A percentile compares a stretch with the other conserved stretches of the same genome.
phyloP scores from a whole-genome alignment of 768 basidiomycete genomes.

The Trametes villosa region DNA sequence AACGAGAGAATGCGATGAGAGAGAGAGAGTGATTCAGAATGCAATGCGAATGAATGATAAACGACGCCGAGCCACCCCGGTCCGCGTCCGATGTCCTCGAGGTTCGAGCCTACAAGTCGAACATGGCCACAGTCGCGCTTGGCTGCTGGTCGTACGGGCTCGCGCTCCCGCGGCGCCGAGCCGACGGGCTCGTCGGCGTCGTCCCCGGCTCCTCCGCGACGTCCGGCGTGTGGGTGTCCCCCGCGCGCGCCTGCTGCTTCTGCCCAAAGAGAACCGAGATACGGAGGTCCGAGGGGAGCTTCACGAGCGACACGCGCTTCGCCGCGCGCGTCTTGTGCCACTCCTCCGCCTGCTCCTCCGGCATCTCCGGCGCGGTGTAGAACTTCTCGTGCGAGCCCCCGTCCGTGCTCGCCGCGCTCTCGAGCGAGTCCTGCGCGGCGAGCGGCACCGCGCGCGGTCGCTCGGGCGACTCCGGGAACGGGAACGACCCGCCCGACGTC shows the following conservation, averaged over 20 bases:
- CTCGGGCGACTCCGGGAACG: constrained; percentile 18
- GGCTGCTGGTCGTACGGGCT: constrained; percentile 24
- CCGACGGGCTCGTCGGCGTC: constrained; percentile 13
- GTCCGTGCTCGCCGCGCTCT: constrained; percentile 23
- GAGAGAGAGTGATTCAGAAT: background rate
- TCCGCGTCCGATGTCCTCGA: background rate
- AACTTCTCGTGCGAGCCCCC: constrained; percentile 47
- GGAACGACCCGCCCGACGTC: constrained; percentile 13
- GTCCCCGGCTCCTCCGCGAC: constrained; percentile 5
- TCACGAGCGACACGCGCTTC: constrained; percentile 82
- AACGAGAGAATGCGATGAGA: background rate
- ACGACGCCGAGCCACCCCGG: background rate
- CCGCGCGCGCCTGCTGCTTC: constrained; percentile 30
- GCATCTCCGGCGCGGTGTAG: constrained; percentile 49
- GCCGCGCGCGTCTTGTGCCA: constrained; percentile 88
- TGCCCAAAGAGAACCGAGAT: constrained; percentile 35
- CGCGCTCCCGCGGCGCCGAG: constrained; percentile 15
- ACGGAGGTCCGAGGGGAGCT: constrained; percentile 61
- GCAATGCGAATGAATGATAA: background rate
- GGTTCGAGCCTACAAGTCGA: constrained; percentile 21
- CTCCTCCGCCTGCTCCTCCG: constrained; percentile 79
- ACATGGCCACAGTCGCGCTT: constrained; percentile 25
- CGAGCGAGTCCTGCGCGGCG: constrained; percentile 26
- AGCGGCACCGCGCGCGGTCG: constrained; percentile 21
- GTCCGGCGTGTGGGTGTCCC: constrained; percentile 5